phyloP scores from a whole-genome alignment of 352 stramenopile genomes.

The Achlya hypogyna region DNA sequence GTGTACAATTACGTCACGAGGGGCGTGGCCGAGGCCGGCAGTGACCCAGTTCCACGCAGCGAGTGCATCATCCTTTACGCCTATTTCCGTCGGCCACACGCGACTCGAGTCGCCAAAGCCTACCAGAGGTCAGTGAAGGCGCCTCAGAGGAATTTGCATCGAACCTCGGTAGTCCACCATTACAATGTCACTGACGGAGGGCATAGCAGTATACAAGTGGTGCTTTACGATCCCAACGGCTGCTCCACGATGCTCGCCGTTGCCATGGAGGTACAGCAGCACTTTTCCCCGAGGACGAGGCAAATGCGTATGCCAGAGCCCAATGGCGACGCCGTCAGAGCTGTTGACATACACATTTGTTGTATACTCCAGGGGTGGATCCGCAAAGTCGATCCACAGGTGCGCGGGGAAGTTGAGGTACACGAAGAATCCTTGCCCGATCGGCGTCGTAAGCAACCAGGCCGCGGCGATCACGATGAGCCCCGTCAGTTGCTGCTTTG shows the following conservation, averaged over 20 bases:
- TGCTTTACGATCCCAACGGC: not conserved
- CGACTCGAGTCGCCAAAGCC: conserved; percentile 16
- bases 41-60: not conserved
- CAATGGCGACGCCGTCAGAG: conserved; percentile 6
- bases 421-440: conserved; percentile 11
- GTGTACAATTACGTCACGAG: conserved; percentile 4
- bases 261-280: conserved; percentile 12
- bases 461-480: not conserved
- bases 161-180: conserved; percentile 9
- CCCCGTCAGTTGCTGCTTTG: not conserved
- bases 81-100: conserved; percentile 10
- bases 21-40: not conserved
- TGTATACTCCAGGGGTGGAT: not conserved
- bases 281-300: not conserved
- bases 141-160: not conserved
- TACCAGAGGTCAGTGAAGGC: not conserved
- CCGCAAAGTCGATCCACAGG: conserved; percentile 12
- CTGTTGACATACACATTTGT: conserved; percentile 10
- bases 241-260: conserved; percentile 10
- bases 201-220: not conserved
- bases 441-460: not conserved
- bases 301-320: conserved; percentile 3
- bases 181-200: not conserved
- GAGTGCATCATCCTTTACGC: conserved; percentile 11
- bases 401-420: conserved; percentile 8